Percentiles rank a stretch among this genome's conserved stretches.
Evolutionary conservation across 1,284 basidiomycete genomes (phyloP).

Genomic region (Sporisorium iseilematis-ciliati): DNA sequence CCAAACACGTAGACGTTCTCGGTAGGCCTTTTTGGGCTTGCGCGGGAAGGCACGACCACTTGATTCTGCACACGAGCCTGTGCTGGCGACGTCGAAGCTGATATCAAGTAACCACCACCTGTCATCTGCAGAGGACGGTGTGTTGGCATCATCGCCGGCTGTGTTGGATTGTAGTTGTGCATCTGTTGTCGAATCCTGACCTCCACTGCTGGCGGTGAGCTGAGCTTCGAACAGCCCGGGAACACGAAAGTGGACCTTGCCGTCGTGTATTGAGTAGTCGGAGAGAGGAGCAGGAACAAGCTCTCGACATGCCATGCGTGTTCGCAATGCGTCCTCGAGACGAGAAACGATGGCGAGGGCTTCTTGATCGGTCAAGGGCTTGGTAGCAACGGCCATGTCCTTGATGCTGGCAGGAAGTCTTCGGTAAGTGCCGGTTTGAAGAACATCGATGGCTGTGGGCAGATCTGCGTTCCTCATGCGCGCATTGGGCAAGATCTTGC

Average conservation of each 20-base stretch:
- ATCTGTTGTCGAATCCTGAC: slow-evolving; percentile 6
- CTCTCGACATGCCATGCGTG: slow-evolving; percentile 74
- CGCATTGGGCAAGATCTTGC: slow-evolving; percentile 72
- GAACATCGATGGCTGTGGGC: slow-evolving; percentile 85
- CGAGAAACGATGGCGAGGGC: slow-evolving; percentile 77
- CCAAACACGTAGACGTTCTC: slow-evolving; percentile 47
- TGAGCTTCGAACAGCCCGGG: slow-evolving; percentile 79
- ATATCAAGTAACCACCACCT: slow-evolving; percentile 66
- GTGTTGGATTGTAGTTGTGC: no score
- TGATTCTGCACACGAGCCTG: slow-evolving; percentile 43
- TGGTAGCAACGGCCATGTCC: slow-evolving; percentile 75
- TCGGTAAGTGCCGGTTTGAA: slow-evolving; percentile 84
- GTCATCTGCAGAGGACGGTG: slow-evolving; percentile 57
- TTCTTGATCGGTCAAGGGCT: slow-evolving; percentile 78
- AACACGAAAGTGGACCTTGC: slow-evolving; percentile 81
- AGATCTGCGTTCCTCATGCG: slow-evolving; percentile 85
- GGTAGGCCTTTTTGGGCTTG: slow-evolving; percentile 52
- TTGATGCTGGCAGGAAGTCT: slow-evolving; percentile 82
- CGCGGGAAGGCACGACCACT: slow-evolving; percentile 40
- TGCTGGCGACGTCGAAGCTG: slow-evolving; percentile 56
- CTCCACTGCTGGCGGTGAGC: slow-evolving; percentile 53
- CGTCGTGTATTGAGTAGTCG: slow-evolving; percentile 80
- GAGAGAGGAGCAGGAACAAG: slow-evolving; percentile 70
- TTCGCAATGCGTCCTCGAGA: slow-evolving; percentile 82
- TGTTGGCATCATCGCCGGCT: neutral